Percentiles rank a stretch among this genome's conserved stretches.
phyloP scores from a whole-genome alignment of 495 filamentous ascomycete genomes.

The Xylaria sp. region DNA sequence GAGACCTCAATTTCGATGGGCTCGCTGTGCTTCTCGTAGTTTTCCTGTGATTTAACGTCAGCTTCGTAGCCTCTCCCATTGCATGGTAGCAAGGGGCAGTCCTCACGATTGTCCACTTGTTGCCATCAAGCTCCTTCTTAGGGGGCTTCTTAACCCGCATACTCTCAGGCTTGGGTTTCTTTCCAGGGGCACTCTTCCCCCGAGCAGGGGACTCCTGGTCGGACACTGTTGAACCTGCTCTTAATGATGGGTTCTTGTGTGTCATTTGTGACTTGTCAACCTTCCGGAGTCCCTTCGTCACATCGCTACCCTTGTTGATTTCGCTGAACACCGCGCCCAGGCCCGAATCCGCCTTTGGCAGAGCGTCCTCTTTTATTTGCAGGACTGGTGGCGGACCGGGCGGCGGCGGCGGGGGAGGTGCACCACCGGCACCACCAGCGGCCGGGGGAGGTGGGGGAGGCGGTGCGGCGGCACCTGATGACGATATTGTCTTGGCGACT shows the following conservation, averaged over 20 bases:
- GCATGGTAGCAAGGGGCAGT: slow-evolving; percentile 6
- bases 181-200: slow-evolving; percentile 80
- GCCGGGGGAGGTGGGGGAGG: slow-evolving; percentile 46
- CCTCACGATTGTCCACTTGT: slow-evolving; percentile 86
- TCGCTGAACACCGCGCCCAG: slow-evolving; percentile 88
- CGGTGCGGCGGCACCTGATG: slow-evolving; percentile 44
- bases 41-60: slow-evolving; percentile 63
- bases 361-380: slow-evolving; percentile 52
- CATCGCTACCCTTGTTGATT: slow-evolving; percentile 83
- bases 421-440: slow-evolving; percentile 64
- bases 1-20: slow-evolving; percentile 78
- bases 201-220: slow-evolving; percentile 63
- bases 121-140: slow-evolving; percentile 90
- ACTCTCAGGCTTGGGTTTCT: slow-evolving; percentile 93
- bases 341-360: slow-evolving; percentile 54
- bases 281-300: slow-evolving; percentile 88
- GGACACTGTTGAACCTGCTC: slow-evolving; percentile 73
- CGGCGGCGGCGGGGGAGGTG: slow-evolving; percentile 80
- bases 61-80: slow-evolving; percentile 5
- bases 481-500: slow-evolving; percentile 57
- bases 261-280: slow-evolving; percentile 96
- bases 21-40: slow-evolving; percentile 79
- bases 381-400: slow-evolving; percentile 63
- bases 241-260: slow-evolving; percentile 95
- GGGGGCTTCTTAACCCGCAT: slow-evolving; percentile 93